These are phyloP conservation scores for Cylindrotheca fusiformis DNA, from an alignment of 108 stramenopile species.

Conservation along the genomic window DNA sequence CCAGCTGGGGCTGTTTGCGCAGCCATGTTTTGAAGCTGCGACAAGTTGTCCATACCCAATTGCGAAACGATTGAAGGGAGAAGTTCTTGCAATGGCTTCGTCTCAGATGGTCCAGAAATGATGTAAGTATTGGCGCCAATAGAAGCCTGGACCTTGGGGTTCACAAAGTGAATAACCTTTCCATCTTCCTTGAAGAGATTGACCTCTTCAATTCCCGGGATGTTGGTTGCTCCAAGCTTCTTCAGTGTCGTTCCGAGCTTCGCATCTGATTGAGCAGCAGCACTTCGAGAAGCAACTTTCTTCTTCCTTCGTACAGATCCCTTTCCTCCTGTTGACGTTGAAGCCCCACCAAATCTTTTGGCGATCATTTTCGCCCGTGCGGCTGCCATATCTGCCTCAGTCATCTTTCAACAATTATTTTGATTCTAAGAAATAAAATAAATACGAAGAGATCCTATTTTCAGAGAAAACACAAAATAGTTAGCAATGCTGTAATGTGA, in stretches of 20 bases:
- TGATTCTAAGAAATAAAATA: neutral
- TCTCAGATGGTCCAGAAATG: slow-evolving; percentile 89
- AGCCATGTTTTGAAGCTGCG: slow-evolving; percentile 76
- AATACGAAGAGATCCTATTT: too few relatives aligned
- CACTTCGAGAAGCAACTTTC: slow-evolving; percentile 81
- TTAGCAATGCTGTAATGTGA: too few relatives aligned
- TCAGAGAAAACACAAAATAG: too few relatives aligned
- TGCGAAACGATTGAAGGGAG: slow-evolving; percentile 95
- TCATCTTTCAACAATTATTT: slow-evolving; percentile 39
- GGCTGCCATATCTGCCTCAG: slow-evolving; percentile 70
- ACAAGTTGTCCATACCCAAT: slow-evolving; percentile 92
- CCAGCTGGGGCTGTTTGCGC: slow-evolving; percentile 57
- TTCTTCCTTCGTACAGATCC: slow-evolving; percentile 93
- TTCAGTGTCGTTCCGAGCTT: slow-evolving; percentile 92
- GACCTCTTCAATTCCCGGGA: slow-evolving; percentile 97
- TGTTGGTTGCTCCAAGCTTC: slow-evolving; percentile 96
- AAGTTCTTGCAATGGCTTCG: slow-evolving; percentile 92
- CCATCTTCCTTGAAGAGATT: slow-evolving; percentile 98
- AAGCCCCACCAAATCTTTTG: slow-evolving; percentile 87
- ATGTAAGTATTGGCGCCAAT: slow-evolving; percentile 98
- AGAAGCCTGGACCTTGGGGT: slow-evolving; percentile 95
- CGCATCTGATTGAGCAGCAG: slow-evolving; percentile 89
- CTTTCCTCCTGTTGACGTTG: slow-evolving; percentile 88
- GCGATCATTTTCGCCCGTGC: slow-evolving; percentile 89
- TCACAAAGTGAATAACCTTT: slow-evolving; percentile 95